A percentile compares a stretch with the other conserved stretches of the same genome.
Evolutionary conservation across 148 eudicot genomes (phyloP).

Genomic region (Amaranthus cruentus): DNA sequence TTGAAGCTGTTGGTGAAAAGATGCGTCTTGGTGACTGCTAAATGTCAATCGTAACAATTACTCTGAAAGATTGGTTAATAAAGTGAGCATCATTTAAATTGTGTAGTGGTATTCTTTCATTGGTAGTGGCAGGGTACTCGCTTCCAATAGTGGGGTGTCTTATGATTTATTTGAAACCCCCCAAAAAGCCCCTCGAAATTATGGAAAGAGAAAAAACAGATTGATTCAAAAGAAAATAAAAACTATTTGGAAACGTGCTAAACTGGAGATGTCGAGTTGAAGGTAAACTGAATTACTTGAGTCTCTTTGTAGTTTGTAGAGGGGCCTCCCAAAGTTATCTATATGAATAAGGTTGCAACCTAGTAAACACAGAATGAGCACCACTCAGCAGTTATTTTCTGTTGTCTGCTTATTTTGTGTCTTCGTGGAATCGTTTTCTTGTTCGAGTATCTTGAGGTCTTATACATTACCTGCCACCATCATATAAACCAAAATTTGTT

Average conservation of each 20-base stretch:
- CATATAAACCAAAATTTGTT: not conserved
- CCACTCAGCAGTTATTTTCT: not conserved
- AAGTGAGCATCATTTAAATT: not conserved
- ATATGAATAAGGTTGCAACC: not conserved
- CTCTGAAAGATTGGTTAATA: not conserved
- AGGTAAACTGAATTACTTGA: not conserved
- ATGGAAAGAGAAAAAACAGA: not conserved
- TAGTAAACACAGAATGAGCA: not conserved
- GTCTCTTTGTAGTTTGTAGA: too few species aligned
- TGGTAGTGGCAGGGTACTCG: not conserved
- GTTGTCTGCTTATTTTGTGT: not conserved
- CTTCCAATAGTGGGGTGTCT: not conserved
- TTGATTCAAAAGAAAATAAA: not conserved
- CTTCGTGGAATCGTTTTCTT: not conserved
- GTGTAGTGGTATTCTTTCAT: not conserved
- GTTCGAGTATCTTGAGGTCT: not conserved
- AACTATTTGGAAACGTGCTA: not conserved
- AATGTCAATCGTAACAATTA: not conserved
- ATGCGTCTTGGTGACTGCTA: not conserved
- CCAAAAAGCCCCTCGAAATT: not conserved
- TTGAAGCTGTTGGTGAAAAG: not conserved
- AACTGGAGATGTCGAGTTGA: not conserved
- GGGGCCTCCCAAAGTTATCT: not conserved
- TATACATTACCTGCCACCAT: not conserved
- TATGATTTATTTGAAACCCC: not conserved